Conservation (phyloP, 768 basidiomycete species). For the Grammothele lineata region DNA sequence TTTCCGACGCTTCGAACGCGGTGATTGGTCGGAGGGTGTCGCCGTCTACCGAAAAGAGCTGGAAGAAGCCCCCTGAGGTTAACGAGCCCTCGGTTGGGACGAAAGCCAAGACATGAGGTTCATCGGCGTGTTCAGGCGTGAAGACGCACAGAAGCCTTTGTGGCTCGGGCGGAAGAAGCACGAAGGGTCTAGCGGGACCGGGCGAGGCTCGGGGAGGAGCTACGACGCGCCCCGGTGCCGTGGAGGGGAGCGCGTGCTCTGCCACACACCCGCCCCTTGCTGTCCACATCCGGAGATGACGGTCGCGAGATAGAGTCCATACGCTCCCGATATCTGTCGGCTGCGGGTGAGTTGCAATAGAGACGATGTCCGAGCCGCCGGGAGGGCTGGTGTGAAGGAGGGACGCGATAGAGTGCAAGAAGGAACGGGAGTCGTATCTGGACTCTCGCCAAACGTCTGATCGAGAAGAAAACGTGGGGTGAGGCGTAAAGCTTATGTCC, state of each 20-base stretch:
- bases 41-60: conserved; percentile 49
- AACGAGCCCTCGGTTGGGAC: conserved; percentile 62
- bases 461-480: not conserved
- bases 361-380: conserved; percentile 58
- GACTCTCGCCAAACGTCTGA: conserved; percentile 71
- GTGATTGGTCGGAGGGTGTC: conserved; percentile 60
- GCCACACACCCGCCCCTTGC: conserved; percentile 70
- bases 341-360: conserved; percentile 68
- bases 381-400: conserved; percentile 49
- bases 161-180: conserved; percentile 54
- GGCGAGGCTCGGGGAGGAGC: conserved; percentile 31
- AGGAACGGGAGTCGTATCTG: conserved; percentile 55
- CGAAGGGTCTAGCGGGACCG: conserved; percentile 33
- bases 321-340: conserved; percentile 71
- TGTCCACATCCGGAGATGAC: conserved; percentile 82
- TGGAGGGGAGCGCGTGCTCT: conserved; percentile 46
- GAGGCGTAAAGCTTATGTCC: conserved; percentile 7
- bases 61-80: conserved; percentile 77
- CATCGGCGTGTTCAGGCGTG: conserved; percentile 45
- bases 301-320: conserved; percentile 87
- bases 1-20: conserved; percentile 53
- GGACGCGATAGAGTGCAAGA: conserved; percentile 63
- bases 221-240: conserved; percentile 28
- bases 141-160: conserved; percentile 67
- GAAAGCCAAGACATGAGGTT: conserved; percentile 58